These are phyloP conservation scores for Candida maltosa DNA, from an alignment of 805 yeast species.

Conservation along the genomic window DNA sequence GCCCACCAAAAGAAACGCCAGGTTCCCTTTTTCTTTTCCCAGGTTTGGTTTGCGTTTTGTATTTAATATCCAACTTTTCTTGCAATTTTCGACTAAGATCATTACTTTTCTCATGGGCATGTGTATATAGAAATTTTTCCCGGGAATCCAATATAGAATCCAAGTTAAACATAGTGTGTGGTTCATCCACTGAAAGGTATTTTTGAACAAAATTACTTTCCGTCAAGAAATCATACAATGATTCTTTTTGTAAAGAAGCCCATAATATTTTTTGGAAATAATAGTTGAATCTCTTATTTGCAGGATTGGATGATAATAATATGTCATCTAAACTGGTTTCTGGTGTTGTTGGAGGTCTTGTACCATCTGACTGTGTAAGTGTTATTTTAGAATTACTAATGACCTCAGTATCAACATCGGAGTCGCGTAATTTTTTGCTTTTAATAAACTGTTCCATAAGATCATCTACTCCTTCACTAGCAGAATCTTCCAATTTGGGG, in stretches of 20 bases:
- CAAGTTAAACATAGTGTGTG: conserved; percentile 29
- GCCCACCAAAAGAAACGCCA: not conserved
- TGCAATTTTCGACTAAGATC: conserved; percentile 13
- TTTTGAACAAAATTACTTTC: conserved; percentile 23
- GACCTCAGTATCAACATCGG: conserved; percentile 1
- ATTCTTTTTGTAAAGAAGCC: conserved; percentile 16
- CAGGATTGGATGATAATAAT: conserved; percentile 29
- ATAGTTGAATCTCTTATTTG: conserved; percentile 21
- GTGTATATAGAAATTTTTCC: conserved; percentile 3
- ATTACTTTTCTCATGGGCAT: conserved; percentile 9
- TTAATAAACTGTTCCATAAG: conserved; percentile 32
- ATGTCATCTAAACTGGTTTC: conserved; percentile 10
- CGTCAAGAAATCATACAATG: conserved; percentile 17
- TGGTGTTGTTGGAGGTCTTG: conserved; percentile 3
- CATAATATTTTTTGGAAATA: conserved; percentile 22
- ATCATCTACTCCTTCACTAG: conserved; percentile 5
- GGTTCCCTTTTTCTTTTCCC: conserved; percentile 6
- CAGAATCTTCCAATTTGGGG: conserved; percentile 14
- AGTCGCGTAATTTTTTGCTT: conserved; percentile 21
- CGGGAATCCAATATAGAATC: conserved; percentile 19
- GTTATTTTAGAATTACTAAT: conserved; percentile 15
- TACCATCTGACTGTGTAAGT: conserved; percentile 10
- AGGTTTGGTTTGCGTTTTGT: conserved; percentile 17
- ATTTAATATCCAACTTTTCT: conserved; percentile 18
- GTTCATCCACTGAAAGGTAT: conserved; percentile 13